phyloP scores from a whole-genome alignment of 148 eudicot genomes.

The Rheum nobile region DNA sequence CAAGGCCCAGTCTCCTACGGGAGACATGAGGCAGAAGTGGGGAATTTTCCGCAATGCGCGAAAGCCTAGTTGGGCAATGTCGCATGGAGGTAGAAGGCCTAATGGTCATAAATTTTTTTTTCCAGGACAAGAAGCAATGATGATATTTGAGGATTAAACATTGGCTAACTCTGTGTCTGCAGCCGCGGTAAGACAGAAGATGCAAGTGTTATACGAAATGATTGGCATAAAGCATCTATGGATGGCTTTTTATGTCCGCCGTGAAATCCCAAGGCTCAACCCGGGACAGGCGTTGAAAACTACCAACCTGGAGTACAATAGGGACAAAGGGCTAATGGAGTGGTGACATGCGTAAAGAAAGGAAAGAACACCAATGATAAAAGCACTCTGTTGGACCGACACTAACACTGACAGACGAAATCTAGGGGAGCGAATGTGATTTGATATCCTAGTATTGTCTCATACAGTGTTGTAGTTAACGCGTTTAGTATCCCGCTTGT shows the following conservation, averaged over 20 bases:
- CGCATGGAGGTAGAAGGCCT: too few relatives aligned
- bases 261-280: constrained; percentile 8
- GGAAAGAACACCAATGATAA: background rate
- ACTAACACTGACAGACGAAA: background rate
- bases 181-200: constrained; percentile 4
- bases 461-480: too few relatives aligned
- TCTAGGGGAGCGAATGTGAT: background rate
- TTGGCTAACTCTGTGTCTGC: background rate
- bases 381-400: background rate
- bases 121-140: too few relatives aligned
- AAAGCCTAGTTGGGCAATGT: too few relatives aligned
- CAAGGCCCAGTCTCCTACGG: too few relatives aligned
- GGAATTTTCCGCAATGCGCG: too few relatives aligned
- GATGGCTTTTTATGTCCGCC: constrained; percentile 7
- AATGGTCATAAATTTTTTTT: too few relatives aligned
- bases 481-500: too few relatives aligned
- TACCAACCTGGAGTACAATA: constrained; percentile 6
- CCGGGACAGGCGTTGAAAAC: constrained; percentile 2
- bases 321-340: background rate
- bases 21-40: too few relatives aligned
- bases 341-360: too few relatives aligned
- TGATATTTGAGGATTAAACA: too few relatives aligned
- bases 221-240: background rate
- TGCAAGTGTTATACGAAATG: constrained; percentile 7
- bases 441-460: too few relatives aligned